Evolutionary conservation across 192 early-diverging fungal genomes (phyloP).

Genomic region (Coemansia pectinata): DNA sequence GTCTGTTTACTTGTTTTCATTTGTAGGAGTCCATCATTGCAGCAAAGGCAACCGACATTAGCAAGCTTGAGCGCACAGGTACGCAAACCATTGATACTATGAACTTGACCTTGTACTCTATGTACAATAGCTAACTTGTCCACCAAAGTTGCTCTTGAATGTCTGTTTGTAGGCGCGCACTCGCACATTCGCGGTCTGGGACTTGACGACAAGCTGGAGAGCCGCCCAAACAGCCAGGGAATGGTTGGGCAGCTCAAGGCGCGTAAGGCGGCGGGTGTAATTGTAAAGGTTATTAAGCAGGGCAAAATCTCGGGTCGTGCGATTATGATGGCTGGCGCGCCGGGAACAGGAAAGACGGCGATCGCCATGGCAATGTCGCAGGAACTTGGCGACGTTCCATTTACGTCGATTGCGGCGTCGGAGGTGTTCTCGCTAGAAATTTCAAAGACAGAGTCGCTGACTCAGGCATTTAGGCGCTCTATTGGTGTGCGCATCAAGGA

Average conservation of each 20-base stretch:
- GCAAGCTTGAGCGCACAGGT: conserved; percentile 57
- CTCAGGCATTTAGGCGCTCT: conserved; percentile 95
- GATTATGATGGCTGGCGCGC: conserved; percentile 97
- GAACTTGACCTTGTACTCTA: neutral
- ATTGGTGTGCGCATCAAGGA: conserved; percentile 99
- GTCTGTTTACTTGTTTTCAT: neutral
- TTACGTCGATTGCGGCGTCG: conserved; percentile 95
- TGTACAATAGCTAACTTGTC: neutral
- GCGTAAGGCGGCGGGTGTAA: conserved; percentile 94
- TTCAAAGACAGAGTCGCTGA: conserved; percentile 97
- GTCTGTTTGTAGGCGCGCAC: conserved; percentile 74
- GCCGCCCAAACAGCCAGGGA: conserved; percentile 82
- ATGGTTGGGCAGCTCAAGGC: conserved; percentile 98
- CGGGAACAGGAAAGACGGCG: conserved; percentile 98
- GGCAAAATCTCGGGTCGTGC: conserved; percentile 97
- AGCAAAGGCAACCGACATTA: conserved; percentile 48
- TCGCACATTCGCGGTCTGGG: conserved; percentile 98
- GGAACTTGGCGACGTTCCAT: conserved; percentile 96
- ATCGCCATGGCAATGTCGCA: conserved; percentile 99
- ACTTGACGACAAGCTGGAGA: conserved; percentile 91
- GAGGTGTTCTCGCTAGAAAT: conserved; percentile 99
- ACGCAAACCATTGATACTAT: neutral
- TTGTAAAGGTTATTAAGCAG: conserved; percentile 95
- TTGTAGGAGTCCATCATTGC: conserved; percentile 55
- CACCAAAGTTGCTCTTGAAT: neutral